Evolutionary conservation across 2,329 filamentous ascomycete species (phyloP), one percentile per base, ranked within the genome.

Genomic region (Immersiporthe knoxdaviesiana): DNA sequence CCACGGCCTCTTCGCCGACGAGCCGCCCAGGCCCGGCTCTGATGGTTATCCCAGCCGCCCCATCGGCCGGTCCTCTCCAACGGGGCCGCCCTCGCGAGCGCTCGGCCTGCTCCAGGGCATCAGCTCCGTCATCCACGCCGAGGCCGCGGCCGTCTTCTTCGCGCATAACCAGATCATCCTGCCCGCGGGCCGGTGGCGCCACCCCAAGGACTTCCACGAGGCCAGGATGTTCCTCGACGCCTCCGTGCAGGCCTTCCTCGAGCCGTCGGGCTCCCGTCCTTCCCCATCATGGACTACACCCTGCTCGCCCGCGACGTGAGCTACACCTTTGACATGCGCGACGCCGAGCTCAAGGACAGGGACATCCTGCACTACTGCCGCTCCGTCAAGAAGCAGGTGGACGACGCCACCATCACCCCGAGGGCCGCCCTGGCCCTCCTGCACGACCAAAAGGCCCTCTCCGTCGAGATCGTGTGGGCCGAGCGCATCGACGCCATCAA

Each of bases 301-400:
- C 56, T 5, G 12, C 50, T 70, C 24, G 37, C 64, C 11, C 61
- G 66, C 3, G 66, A 70, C 41, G 68, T 70, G 35, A 70, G 68
- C 41, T 70, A 65, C 30, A 21, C 66, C 12, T 70, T 70, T 30
- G 66, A 70, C 47, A 68, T 70, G 66, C 68, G 68, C 24, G 68
- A 70, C 14, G 2, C 21, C 21, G 30, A n/a, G 16, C n/a, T 18
- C 8, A 18, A n/a, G 5, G 68, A 68, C 62, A n/a, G 44, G 12
- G 16, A 12, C 0, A 65, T 63, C 39, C 50, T 70, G 7, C 54
- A 52, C 58, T 16, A 12, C n/a, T 27, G 35, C 16, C 8, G 2
- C 21, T 0, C 0, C 12, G 21, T 63, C 54, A 68, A 58, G 47
- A 21, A 7, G 1, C 12, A 6, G 12, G 27, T 68, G 3, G 62